phyloP scores from a whole-genome alignment of 805 yeast species.

The Ogataea trehalophila region DNA sequence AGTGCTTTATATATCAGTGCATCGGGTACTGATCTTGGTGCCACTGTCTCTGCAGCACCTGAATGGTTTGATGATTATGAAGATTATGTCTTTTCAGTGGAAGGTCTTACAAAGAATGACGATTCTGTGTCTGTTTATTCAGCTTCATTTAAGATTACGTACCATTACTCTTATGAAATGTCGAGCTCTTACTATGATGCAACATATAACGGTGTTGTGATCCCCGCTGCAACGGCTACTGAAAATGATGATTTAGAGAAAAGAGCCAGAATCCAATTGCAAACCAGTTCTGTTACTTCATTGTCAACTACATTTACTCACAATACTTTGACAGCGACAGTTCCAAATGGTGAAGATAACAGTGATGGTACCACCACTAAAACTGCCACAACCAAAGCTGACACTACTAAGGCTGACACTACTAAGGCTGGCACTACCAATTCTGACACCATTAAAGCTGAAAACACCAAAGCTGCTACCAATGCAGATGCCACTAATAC shows the following conservation, averaged over 20 bases:
- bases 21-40: neutral
- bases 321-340: neutral
- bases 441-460: neutral
- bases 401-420: neutral
- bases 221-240: neutral
- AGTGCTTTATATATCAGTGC: neutral
- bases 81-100: neutral
- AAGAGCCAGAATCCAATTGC: slow-evolving; percentile 1
- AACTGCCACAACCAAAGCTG: neutral
- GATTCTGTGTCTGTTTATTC: neutral
- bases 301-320: slow-evolving; percentile 1
- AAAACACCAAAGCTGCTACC: neutral
- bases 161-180: neutral
- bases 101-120: neutral
- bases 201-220: neutral
- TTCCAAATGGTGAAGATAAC: neutral
- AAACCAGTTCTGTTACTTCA: slow-evolving; percentile 1
- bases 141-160: neutral
- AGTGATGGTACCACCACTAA: no score
- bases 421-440: neutral
- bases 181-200: neutral
- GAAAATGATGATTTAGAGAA: neutral
- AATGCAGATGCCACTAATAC: no score
- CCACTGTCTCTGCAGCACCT: neutral
- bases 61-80: neutral